phyloP scores from a whole-genome alignment of 129 eudicot genomes.

The Apium graveolens region DNA sequence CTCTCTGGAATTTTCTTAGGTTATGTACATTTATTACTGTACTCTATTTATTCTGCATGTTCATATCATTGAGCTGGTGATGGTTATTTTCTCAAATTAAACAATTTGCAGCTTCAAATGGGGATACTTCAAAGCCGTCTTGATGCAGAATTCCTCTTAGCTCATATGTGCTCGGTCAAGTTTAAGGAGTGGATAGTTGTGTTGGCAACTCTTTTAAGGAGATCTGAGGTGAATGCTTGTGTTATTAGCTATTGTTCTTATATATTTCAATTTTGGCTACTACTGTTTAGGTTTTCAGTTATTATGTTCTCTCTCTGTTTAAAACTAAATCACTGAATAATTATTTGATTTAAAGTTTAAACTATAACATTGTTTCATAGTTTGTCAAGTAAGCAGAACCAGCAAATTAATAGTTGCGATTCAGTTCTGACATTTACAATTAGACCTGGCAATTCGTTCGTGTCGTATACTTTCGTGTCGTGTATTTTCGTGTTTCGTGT shows the following conservation, averaged over 20 bases:
- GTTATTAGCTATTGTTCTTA: neutral
- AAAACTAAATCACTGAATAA: neutral
- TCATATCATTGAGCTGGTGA: neutral
- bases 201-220: conserved; percentile 89
- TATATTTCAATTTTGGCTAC: neutral
- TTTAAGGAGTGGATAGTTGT: conserved; percentile 98
- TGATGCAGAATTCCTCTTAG: conserved; percentile 97
- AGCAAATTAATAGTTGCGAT: neutral
- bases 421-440: no score
- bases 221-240: conserved; percentile 67
- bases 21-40: no score
- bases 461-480: no score
- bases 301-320: neutral
- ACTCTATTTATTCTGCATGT: neutral
- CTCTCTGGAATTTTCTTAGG: no score
- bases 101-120: conserved; percentile 69
- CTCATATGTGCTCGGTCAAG: conserved; percentile 98
- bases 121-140: conserved; percentile 87
- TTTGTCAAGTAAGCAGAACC: neutral
- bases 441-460: no score
- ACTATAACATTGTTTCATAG: neutral
- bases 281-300: neutral
- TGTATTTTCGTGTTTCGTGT: no score
- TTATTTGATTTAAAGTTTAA: neutral
- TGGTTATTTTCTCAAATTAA: neutral